Conservation (phyloP, 306 rosid genomes). For the Vicia villosa region DNA sequence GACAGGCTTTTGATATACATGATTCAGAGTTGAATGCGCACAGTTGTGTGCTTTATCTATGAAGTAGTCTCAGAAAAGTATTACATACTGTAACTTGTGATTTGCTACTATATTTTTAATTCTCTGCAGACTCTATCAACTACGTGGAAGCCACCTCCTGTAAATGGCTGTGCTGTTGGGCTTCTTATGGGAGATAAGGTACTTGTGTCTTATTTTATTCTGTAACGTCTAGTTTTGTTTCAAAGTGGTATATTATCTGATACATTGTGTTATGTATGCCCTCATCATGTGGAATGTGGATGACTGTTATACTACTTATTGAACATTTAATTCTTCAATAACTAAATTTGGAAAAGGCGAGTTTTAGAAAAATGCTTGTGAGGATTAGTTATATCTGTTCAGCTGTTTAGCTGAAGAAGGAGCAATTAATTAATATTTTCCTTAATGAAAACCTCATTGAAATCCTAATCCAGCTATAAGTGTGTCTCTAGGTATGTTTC, state of each 20-base stretch:
- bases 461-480: conserved; percentile 16
- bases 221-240: conserved; percentile 14
- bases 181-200: conserved; percentile 83
- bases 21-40: conserved; percentile 16
- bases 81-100: background rate
- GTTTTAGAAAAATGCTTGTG: background rate
- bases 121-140: conserved; percentile 70
- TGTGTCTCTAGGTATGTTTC: background rate
- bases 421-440: conserved; percentile 6
- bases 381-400: conserved; percentile 8
- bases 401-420: conserved; percentile 15
- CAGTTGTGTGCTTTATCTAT: conserved; percentile 4
- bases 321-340: conserved; percentile 12
- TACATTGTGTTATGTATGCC: conserved; percentile 11
- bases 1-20: conserved; percentile 20
- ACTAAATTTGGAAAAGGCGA: conserved; percentile 10
- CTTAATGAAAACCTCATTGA: conserved; percentile 17
- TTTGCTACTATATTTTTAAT: conserved; percentile 32
- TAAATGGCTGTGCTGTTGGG: conserved; percentile 71
- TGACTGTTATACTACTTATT: conserved; percentile 26
- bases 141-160: conserved; percentile 64
- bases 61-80: conserved; percentile 7
- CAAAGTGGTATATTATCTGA: conserved; percentile 19
- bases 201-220: conserved; percentile 29
- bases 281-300: conserved; percentile 14